Conservation (phyloP, 306 rosid species). For the Aeschynomene evenia region DNA sequence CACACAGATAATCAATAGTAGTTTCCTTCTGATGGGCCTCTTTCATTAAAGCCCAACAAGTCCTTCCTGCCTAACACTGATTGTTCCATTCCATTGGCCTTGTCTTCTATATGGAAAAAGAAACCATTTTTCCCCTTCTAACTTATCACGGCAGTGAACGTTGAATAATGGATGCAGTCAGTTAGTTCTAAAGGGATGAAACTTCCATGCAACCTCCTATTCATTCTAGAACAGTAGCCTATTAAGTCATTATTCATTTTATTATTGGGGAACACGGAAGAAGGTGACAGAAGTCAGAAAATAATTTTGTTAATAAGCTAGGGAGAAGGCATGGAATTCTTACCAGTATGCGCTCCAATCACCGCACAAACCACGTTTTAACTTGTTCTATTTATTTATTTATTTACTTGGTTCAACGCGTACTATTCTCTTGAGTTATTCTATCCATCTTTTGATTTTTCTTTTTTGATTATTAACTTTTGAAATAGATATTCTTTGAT, state of each 20-base stretch:
- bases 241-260: too few relatives aligned
- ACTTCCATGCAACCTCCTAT: not conserved
- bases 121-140: too few relatives aligned
- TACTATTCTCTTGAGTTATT: not conserved
- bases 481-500: too few relatives aligned
- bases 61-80: not conserved
- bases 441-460: not conserved
- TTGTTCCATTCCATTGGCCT: not conserved
- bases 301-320: too few relatives aligned
- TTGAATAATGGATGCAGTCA: not conserved
- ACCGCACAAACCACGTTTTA: slow-evolving; percentile 1
- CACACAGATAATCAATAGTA: too few relatives aligned
- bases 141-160: not conserved
- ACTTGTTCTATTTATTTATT: not conserved
- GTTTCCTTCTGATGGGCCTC: not conserved
- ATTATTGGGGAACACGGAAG: too few relatives aligned
- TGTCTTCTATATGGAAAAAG: not conserved
- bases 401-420: too few relatives aligned
- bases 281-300: too few relatives aligned
- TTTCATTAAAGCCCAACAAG: not conserved
- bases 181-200: not conserved
- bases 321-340: not conserved
- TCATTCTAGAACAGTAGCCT: slow-evolving; percentile 17
- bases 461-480: too few relatives aligned
- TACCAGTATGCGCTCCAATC: not conserved